Evolutionary conservation across 2,329 filamentous ascomycete genomes (phyloP).

Genomic region (Stromatinia cepivora): DNA sequence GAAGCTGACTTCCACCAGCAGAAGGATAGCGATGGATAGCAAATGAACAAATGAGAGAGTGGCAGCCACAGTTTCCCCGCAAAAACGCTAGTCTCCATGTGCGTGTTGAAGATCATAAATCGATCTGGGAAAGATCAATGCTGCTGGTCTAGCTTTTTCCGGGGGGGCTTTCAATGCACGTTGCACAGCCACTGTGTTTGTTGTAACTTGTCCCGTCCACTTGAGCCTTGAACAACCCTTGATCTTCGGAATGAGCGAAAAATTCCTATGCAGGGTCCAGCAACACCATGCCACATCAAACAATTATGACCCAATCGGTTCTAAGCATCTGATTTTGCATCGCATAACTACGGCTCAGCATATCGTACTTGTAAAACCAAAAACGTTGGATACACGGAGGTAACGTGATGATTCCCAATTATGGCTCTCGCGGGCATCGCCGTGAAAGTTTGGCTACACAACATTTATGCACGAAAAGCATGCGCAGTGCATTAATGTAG

Average conservation of each 20-base stretch:
- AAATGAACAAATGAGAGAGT: not conserved
- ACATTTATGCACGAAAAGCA: slow-evolving; percentile 12
- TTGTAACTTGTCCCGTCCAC: not conserved
- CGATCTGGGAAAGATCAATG: not conserved
- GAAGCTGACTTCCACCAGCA: not conserved
- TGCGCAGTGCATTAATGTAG: not conserved
- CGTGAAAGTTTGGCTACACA: slow-evolving; percentile 16
- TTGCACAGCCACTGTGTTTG: slow-evolving; percentile 18
- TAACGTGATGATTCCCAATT: slow-evolving; percentile 12
- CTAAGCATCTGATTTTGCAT: not conserved
- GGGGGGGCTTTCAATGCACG: not conserved
- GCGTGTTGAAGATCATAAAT: slow-evolving; percentile 1
- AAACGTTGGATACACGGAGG: not conserved
- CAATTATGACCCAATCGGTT: not conserved
- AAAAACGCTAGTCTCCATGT: not conserved
- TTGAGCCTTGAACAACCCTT: slow-evolving; percentile 2
- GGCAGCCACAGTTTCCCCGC: slow-evolving; percentile 7
- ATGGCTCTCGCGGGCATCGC: slow-evolving; percentile 15
- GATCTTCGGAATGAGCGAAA: slow-evolving; percentile 15
- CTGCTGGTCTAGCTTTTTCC: not conserved
- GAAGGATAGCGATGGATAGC: not conserved
- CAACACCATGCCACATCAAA: not conserved
- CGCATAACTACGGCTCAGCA: slow-evolving; percentile 9
- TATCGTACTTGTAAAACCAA: not conserved
- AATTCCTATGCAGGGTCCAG: slow-evolving; percentile 10